These are phyloP conservation scores for Penicillium hordei DNA, from an alignment of 2,329 filamentous ascomycete genomes.

Conservation along the genomic window DNA sequence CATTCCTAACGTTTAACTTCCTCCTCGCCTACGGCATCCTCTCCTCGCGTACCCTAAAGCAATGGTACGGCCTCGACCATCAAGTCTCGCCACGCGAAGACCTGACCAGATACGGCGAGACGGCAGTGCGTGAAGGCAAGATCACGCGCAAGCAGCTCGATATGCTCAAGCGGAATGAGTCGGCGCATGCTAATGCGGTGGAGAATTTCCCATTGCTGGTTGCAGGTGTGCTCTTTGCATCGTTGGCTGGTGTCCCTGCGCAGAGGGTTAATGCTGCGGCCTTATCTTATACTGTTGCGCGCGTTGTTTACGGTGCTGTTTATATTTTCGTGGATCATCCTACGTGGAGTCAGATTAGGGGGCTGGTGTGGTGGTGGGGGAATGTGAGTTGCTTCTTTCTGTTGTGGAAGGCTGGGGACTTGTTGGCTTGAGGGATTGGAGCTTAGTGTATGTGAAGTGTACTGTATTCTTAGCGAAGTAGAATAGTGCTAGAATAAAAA, in stretches of 20 bases:
- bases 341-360: constrained; percentile 38
- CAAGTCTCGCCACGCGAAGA: constrained; percentile 50
- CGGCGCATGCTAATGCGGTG: constrained; percentile 50
- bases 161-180: constrained; percentile 47
- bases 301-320: constrained; percentile 42
- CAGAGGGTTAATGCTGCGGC: constrained; percentile 41
- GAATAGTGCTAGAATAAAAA: background rate
- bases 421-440: background rate
- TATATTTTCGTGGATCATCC: constrained; percentile 45
- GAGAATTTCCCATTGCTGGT: constrained; percentile 29
- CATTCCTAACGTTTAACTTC: background rate
- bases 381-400: constrained; percentile 45
- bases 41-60: constrained; percentile 47
- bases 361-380: constrained; percentile 45
- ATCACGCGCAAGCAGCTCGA: constrained; percentile 45
- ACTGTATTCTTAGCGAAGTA: constrained; percentile 2
- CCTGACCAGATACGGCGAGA: constrained; percentile 47
- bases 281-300: constrained; percentile 43
- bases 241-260: constrained; percentile 40
- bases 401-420: constrained; percentile 30
- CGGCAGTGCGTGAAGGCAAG: constrained; percentile 46
- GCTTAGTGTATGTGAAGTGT: background rate
- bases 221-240: constrained; percentile 38
- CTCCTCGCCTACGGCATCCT: constrained; percentile 44
- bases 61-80: constrained; percentile 48